Conservation (phyloP, 768 basidiomycete species). For the Tremella mesenterica region DNA sequence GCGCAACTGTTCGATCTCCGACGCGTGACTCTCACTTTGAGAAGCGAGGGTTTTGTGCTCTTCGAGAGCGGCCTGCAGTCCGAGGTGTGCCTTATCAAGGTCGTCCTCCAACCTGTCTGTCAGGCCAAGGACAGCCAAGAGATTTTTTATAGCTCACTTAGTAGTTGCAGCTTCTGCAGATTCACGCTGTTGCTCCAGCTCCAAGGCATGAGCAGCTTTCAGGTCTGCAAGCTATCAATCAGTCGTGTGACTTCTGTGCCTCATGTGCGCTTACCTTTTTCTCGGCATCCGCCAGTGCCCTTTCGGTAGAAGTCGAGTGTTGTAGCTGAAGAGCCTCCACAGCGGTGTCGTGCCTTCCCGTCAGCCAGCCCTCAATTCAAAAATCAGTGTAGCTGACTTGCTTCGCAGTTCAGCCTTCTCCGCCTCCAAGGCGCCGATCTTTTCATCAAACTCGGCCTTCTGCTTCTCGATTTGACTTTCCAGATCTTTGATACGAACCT, state of each 20-base stretch:
- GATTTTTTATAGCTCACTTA: not conserved
- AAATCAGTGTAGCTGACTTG: too few species aligned
- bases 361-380: too few species aligned
- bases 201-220: not conserved
- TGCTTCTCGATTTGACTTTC: constrained; percentile 5
- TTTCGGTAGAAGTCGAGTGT: not conserved
- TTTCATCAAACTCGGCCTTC: constrained; percentile 10
- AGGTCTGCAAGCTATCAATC: not conserved
- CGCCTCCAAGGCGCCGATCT: constrained; percentile 2
- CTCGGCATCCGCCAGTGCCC: not conserved
- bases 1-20: constrained; percentile 5
- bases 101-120: not conserved
- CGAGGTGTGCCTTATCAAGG: constrained; percentile 4
- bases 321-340: too few species aligned
- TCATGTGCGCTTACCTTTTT: not conserved
- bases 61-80: constrained; percentile 12
- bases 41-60: constrained; percentile 1
- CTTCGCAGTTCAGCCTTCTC: constrained; percentile 17
- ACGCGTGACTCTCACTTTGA: constrained; percentile 7
- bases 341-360: too few species aligned
- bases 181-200: not conserved
- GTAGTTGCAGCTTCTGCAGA: not conserved
- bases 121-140: not conserved
- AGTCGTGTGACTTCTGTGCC: not conserved
- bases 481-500: constrained; percentile 7